Conservation (phyloP, 257 asterid genomes). For the Lycium barbarum region DNA sequence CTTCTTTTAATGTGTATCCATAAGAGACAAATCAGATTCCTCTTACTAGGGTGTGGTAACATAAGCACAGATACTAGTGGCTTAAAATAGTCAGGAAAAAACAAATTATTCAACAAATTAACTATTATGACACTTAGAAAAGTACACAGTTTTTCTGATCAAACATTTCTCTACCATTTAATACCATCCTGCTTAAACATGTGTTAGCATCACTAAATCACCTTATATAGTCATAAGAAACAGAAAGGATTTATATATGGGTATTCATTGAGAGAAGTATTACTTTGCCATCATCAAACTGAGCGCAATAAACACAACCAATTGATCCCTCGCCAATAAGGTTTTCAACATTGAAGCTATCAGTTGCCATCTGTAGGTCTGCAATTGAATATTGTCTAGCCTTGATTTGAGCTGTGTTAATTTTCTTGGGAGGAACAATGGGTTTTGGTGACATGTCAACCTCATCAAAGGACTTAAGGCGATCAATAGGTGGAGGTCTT, state of each 20-base stretch:
- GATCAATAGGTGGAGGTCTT: conserved; percentile 80
- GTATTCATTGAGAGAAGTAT: neutral
- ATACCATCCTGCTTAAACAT: neutral
- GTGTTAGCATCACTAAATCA: conserved; percentile 14
- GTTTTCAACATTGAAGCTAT: conserved; percentile 81
- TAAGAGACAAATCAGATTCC: neutral
- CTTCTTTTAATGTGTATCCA: neutral
- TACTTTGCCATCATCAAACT: conserved; percentile 83
- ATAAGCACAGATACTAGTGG: neutral
- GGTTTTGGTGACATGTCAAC: conserved; percentile 67
- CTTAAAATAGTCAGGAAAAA: neutral
- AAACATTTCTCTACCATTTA: neutral
- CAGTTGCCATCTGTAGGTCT: conserved; percentile 92
- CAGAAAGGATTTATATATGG: neutral
- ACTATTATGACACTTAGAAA: neutral
- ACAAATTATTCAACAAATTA: neutral
- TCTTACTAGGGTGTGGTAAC: neutral
- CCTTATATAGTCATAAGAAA: conserved; percentile 5
- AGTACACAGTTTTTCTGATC: neutral
- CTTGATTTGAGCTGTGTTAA: conserved; percentile 56
- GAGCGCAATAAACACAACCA: conserved; percentile 88
- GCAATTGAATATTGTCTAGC: conserved; percentile 78
- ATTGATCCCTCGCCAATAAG: conserved; percentile 93
- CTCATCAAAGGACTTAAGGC: conserved; percentile 85
- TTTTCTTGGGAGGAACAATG: conserved; percentile 70